These are phyloP conservation scores for Neospermospora avenae DNA, from an alignment of 2,329 filamentous ascomycete species.

Conservation along the genomic window DNA sequence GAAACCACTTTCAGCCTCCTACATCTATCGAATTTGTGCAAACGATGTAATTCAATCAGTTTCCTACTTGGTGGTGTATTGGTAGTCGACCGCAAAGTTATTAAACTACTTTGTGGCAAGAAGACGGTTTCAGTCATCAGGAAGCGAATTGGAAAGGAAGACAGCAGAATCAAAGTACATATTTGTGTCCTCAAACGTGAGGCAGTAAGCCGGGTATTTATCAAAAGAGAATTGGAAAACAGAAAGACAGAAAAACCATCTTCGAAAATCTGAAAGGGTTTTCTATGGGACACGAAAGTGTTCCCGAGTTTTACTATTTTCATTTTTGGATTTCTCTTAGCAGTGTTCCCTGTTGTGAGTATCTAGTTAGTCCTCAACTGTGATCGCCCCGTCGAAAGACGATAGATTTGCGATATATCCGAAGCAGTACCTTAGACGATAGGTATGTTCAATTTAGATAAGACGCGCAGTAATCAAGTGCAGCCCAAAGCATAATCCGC, in stretches of 20 bases:
- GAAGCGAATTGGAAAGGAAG: background rate
- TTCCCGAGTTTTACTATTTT: background rate
- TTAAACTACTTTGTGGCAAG: background rate
- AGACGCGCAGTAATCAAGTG: background rate
- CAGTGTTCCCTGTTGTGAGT: background rate
- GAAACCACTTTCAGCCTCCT: background rate
- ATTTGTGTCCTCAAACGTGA: background rate
- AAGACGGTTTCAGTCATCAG: background rate
- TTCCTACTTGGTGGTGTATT: background rate
- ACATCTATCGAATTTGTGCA: background rate
- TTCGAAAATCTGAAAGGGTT: background rate
- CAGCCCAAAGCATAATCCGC: too few relatives aligned
- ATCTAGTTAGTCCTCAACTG: background rate
- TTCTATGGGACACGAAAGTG: background rate
- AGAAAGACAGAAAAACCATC: background rate
- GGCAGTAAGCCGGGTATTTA: background rate
- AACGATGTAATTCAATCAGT: background rate
- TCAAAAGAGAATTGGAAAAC: background rate
- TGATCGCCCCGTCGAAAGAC: background rate
- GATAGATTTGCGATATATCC: too few relatives aligned
- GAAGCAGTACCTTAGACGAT: too few relatives aligned
- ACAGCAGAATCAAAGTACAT: background rate
- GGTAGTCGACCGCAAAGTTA: background rate
- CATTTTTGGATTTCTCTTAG: background rate
- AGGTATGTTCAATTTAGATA: too few relatives aligned